Evolutionary conservation across 2,329 filamentous ascomycete species (phyloP).

Genomic region (Apiospora aurea): DNA sequence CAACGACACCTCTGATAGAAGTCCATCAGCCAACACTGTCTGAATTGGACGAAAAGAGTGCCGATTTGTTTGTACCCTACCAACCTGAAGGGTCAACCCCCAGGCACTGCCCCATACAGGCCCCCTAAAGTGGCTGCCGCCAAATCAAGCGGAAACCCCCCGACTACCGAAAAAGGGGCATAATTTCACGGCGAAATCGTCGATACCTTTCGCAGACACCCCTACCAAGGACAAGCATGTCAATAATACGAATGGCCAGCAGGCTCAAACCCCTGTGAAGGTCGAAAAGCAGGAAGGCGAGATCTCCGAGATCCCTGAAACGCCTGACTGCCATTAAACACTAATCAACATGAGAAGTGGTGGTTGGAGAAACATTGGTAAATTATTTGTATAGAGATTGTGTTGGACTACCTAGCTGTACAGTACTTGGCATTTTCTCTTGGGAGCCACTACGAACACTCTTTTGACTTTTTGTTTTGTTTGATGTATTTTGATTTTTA

Average conservation of each 20-base stretch:
- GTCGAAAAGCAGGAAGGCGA: constrained; percentile 22
- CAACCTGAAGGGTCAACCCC: constrained; percentile 61
- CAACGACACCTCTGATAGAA: background rate
- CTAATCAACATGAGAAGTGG: background rate
- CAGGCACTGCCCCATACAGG: constrained; percentile 41
- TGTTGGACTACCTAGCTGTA: constrained; percentile 12
- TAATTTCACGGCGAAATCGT: constrained; percentile 15
- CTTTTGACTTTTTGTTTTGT: background rate
- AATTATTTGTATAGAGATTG: background rate
- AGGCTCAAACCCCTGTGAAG: constrained; percentile 18
- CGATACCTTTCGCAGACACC: constrained; percentile 9
- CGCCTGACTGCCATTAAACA: constrained; percentile 22
- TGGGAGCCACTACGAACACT: background rate
- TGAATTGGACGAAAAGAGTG: constrained; percentile 27
- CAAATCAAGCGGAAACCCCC: constrained; percentile 30
- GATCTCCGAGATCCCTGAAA: constrained; percentile 33
- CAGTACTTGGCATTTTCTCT: background rate
- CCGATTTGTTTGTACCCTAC: constrained; percentile 59
- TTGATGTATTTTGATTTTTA: background rate
- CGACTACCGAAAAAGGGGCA: background rate
- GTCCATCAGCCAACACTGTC: background rate
- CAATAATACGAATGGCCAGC: background rate
- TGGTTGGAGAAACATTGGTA: background rate
- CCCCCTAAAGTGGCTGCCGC: constrained; percentile 37
- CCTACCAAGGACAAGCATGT: background rate